Base-by-base conservation (phyloP, 306 rosid species). In the Sesbania bispinosa region DNA sequence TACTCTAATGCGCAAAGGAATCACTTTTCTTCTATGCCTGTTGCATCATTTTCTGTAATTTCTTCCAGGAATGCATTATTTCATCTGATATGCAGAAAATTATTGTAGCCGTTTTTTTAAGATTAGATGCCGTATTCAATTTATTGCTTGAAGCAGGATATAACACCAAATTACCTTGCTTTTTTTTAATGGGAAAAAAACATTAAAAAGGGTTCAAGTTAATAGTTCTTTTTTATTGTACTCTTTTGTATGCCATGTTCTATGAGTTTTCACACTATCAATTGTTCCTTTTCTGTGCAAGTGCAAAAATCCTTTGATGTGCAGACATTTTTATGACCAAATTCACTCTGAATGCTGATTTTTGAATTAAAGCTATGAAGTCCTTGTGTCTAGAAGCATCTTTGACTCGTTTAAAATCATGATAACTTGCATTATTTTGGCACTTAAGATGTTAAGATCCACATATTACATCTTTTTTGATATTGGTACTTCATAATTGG, bases 401-500 rank as follows among this genome's bases (percentile, higher is more conserved):
- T 62, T 26, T 43, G 20, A 39, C 65, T 68, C 45, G 30, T 62
- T 63, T 63, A 41, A 50, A 27, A 33, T 57, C 43, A 21, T 42
- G 65, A 9, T 39, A 65, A 52, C 32, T 60, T 79, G 53, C 20
- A 38, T 55, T 51, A 48, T 16, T 51, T 53, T 39, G 32, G 63
- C 4, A 52, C 43, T 32, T 11, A 23, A 46, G 69, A 64, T 73
- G 47, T 74, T 76, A 4, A 57, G 29, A 18, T 58, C 14, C 50
- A n/a, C 30, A 2, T n/a, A n/a, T n/a, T n/a, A n/a, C n/a, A 20
- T 13, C 42, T 77, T 59, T 57, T 50, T 51, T 30, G 46, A 19
- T 15, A 53, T 61, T 52, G 45, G 41, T 58, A 51, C 73, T 33
- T 43, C 29, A 10, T 79, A 71, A 76, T 67, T 76, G 51, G 45